A percentile compares a stretch with the other conserved stretches of the same genome.
Evolutionary conservation across 495 filamentous ascomycete genomes (phyloP).

Genomic region (Hypoxylon perforatum): DNA sequence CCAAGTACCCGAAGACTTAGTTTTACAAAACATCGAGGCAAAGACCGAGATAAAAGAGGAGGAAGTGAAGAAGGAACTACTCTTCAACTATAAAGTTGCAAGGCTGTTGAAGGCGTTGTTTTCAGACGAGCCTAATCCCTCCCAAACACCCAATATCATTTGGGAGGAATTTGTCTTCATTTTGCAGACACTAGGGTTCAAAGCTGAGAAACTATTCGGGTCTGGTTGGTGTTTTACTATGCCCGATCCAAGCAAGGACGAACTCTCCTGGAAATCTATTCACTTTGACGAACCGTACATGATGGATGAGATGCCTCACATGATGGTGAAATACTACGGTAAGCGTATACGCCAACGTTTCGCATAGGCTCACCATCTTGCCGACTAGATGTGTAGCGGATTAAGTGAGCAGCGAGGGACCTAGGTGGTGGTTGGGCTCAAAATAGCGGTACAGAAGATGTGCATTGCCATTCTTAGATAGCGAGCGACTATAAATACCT

Average conservation of each 20-base stretch:
- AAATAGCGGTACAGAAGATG: not conserved
- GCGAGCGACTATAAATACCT: too few relatives aligned
- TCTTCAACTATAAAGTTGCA: not conserved
- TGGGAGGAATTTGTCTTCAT: conserved; percentile 67
- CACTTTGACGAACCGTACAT: conserved; percentile 64
- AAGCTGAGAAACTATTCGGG: conserved; percentile 61
- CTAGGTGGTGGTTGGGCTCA: conserved; percentile 1
- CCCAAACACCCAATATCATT: conserved; percentile 50
- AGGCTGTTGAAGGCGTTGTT: conserved; percentile 12
- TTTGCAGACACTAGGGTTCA: conserved; percentile 60
- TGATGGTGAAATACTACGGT: conserved; percentile 1
- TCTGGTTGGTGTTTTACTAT: conserved; percentile 62
- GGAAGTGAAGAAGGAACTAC: not conserved
- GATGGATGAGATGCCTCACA: not conserved
- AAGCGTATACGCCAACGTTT: conserved; percentile 3
- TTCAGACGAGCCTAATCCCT: conserved; percentile 1
- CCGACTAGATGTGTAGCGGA: too few relatives aligned
- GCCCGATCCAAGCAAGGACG: conserved; percentile 45
- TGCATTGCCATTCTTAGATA: too few relatives aligned
- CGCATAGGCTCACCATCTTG: too few relatives aligned
- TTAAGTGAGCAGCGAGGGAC: too few relatives aligned
- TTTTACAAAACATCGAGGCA: too few relatives aligned
- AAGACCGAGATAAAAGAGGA: too few relatives aligned
- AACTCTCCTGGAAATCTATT: conserved; percentile 48
- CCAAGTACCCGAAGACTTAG: too few relatives aligned